Conservation (phyloP, 106 monocot genomes). For the Apostasia ramifera region DNA sequence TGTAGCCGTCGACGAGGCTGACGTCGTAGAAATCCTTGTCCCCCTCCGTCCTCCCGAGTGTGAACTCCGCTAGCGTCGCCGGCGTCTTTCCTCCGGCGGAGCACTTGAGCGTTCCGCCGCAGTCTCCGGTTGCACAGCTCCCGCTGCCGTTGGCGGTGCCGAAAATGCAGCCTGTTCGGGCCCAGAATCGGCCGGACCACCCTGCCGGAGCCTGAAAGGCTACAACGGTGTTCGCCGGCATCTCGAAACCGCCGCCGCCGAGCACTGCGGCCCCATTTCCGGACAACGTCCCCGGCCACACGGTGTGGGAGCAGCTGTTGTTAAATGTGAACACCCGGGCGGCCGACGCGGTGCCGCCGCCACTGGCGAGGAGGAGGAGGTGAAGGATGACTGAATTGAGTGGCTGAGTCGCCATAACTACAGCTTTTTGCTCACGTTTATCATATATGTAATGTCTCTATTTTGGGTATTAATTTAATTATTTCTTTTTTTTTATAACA, state of each 20-base stretch:
- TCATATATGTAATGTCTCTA: neutral
- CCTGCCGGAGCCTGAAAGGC: neutral
- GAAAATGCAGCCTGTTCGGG: neutral
- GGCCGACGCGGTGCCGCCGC: too few relatives aligned
- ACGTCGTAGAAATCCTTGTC: neutral
- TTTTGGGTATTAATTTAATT: neutral
- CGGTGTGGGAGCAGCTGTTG: constrained; percentile 4
- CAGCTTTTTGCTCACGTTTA: neutral
- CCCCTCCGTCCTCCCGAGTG: neutral
- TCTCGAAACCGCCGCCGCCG: neutral
- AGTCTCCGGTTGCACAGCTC: constrained; percentile 1
- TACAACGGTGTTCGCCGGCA: neutral
- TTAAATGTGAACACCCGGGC: neutral
- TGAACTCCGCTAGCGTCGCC: constrained; percentile 4
- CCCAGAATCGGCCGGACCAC: constrained; percentile 5
- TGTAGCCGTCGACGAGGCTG: constrained; percentile 3
- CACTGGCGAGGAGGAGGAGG: too few relatives aligned
- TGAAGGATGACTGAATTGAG: neutral
- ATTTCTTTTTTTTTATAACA: neutral
- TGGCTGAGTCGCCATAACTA: neutral
- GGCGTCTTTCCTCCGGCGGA: neutral
- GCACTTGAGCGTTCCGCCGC: neutral
- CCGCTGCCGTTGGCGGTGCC: constrained; percentile 1
- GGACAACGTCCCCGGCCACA: constrained; percentile 1
- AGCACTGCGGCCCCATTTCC: neutral